These are phyloP conservation scores for Penicillium argentinense DNA, from an alignment of 495 filamentous ascomycete genomes.

Conservation along the genomic window DNA sequence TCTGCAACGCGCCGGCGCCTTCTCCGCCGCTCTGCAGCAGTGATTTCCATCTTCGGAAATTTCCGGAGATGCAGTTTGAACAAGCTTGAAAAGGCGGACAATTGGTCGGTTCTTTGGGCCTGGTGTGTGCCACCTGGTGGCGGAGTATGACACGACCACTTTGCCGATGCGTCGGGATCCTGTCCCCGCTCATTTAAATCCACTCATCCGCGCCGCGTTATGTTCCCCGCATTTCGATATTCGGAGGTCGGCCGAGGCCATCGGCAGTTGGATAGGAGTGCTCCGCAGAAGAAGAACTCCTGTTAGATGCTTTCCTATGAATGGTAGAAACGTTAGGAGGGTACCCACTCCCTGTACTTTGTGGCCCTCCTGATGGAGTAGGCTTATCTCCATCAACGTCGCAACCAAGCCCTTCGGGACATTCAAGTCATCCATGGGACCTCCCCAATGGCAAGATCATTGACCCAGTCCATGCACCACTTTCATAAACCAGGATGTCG, in stretches of 20 bases:
- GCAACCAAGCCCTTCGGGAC: too few relatives aligned
- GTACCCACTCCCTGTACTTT: too few relatives aligned
- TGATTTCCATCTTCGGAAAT: background rate
- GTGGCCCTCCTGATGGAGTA: too few relatives aligned
- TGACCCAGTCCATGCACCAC: background rate
- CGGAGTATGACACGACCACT: background rate
- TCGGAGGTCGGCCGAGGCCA: background rate
- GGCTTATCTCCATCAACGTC: too few relatives aligned
- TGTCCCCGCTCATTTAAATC: background rate
- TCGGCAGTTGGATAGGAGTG: too few relatives aligned
- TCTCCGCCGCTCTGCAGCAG: slow-evolving; percentile 2
- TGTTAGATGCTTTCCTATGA: too few relatives aligned
- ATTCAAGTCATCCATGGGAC: too few relatives aligned
- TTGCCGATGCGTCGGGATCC: background rate
- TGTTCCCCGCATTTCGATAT: slow-evolving; percentile 3
- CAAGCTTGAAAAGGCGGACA: too few relatives aligned
- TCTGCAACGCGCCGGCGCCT: slow-evolving; percentile 17
- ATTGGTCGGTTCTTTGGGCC: too few relatives aligned
- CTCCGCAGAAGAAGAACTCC: too few relatives aligned
- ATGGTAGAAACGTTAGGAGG: too few relatives aligned
- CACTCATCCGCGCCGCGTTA: background rate
- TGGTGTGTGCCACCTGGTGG: too few relatives aligned
- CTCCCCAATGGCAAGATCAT: background rate
- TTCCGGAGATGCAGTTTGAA: background rate
- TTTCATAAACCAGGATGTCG: slow-evolving; percentile 35